These are phyloP conservation scores for Phaeomoniella chlamydospora DNA, from an alignment of 2,329 filamentous ascomycete genomes.

Conservation along the genomic window DNA sequence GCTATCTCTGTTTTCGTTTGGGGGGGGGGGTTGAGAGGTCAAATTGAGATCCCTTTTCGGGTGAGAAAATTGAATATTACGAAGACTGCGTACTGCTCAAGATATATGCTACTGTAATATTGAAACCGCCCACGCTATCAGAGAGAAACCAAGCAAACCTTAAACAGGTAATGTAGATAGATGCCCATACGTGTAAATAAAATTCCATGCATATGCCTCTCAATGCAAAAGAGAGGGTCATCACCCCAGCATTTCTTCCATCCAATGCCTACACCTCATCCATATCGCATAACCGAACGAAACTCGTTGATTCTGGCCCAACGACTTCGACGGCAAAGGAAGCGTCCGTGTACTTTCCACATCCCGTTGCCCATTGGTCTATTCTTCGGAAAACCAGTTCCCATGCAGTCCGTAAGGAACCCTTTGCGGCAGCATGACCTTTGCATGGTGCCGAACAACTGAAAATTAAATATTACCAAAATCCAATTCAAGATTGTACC, in stretches of 20 bases:
- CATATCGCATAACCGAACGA: background rate
- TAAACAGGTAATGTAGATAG: background rate
- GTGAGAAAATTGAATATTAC: too few relatives aligned
- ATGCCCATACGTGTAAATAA: background rate
- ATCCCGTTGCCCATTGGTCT: slow-evolving; percentile 34
- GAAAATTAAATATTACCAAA: too few relatives aligned
- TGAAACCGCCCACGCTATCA: background rate
- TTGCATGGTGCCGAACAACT: too few relatives aligned
- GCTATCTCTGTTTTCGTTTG: too few relatives aligned
- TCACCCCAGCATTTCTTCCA: background rate
- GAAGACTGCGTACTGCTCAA: too few relatives aligned
- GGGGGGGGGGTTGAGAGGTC: too few relatives aligned
- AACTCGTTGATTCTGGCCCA: background rate
- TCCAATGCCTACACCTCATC: slow-evolving; percentile 1
- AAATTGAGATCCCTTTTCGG: too few relatives aligned
- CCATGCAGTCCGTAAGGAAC: slow-evolving; percentile 59
- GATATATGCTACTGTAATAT: too few relatives aligned
- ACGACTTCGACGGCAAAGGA: background rate
- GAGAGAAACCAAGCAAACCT: background rate
- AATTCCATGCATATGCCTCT: background rate
- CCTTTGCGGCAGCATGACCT: slow-evolving; percentile 46
- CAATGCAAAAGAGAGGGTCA: background rate
- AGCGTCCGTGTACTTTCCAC: slow-evolving; percentile 16
- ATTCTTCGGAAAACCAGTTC: slow-evolving; percentile 41
- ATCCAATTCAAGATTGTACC: too few relatives aligned